Base-by-base conservation (phyloP, 1,284 basidiomycete species). In the Leccinum fallax region DNA sequence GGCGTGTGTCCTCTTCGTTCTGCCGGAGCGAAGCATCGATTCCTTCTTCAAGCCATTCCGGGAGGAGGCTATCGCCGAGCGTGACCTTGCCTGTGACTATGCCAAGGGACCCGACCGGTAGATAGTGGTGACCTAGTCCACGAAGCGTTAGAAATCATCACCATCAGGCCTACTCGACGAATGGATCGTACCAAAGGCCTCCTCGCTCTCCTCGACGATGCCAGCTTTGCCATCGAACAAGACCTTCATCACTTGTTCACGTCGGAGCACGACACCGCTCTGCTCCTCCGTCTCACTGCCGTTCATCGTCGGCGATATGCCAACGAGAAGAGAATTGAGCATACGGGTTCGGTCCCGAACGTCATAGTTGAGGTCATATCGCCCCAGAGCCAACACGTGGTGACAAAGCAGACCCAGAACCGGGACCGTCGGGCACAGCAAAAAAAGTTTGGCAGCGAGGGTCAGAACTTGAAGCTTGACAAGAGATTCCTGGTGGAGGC, bases 341-440 rank as follows among this genome's bases (percentile, higher is more conserved):
- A 94, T 91, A 51, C 95, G 83, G 5, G 87, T 89, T 19, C 94
- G 87, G 75, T 97, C 95, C 38, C 95, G 85, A 34, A 97, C 89
- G 69, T 96, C 94, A 74, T 93, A 96, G 69, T 91, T 86, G 13
- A 78, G 68, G 74, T 98, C 96, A 74, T 95, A 98, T 60, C 91
- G 84, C 2, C 93, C 94, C n/a, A 97, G 83, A 1, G 85, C 83
- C 66, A 95, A 86, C 15, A 94, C 84, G 71, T 97, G 93, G 60
- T 82, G 83, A 58, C 82, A 81, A 57, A 97, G 74, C 36, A 86
- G 73, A 64, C 74, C 71, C 9, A 92, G 66, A 1, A 76, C 81
- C 53, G 77, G 75, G 55, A 87, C 80, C 1, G 77, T 75, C 2
- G 90, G 87, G n/a, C 81, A 84, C 13, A 94, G 77, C 16, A 92